Percentiles rank a stretch among this genome's conserved stretches.
These are phyloP conservation scores for Pyrus hybrid DNA, from an alignment of 331 rosid species.

Conservation along the genomic window DNA sequence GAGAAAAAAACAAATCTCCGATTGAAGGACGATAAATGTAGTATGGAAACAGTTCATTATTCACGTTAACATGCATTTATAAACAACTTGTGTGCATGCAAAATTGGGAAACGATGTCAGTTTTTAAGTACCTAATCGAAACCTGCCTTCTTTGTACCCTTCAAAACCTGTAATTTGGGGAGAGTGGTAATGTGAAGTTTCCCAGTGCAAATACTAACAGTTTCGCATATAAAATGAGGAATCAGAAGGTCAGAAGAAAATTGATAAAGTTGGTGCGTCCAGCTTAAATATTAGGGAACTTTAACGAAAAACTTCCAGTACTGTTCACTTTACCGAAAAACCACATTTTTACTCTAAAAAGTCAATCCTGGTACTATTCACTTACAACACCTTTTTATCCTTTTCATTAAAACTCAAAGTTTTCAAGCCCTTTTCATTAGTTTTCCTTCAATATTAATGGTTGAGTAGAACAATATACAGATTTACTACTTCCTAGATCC, in stretches of 20 bases:
- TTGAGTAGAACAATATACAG: no score
- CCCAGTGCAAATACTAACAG: neutral
- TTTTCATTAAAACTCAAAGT: no score
- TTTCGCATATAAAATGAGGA: neutral
- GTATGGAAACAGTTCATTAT: neutral
- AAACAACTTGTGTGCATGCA: neutral
- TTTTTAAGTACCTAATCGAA: conserved; percentile 34
- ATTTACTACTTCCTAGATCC: conserved; percentile 34
- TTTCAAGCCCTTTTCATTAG: no score
- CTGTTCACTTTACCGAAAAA: no score
- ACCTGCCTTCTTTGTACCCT: conserved; percentile 76
- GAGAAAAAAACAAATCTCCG: no score
- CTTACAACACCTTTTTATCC: no score
- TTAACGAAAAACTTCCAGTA: no score
- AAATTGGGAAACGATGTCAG: neutral
- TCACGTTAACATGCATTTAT: neutral
- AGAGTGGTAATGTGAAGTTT: neutral
- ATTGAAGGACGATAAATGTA: neutral
- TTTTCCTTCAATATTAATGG: no score
- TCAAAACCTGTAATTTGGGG: conserved; percentile 48
- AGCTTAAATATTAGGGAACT: no score
- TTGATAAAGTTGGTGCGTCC: neutral
- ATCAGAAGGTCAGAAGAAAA: neutral
- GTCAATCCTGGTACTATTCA: no score
- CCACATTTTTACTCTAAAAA: no score